A percentile compares a stretch with the other conserved stretches of the same genome.
phyloP scores from a whole-genome alignment of 805 yeast genomes.

The Candida maltosa region DNA sequence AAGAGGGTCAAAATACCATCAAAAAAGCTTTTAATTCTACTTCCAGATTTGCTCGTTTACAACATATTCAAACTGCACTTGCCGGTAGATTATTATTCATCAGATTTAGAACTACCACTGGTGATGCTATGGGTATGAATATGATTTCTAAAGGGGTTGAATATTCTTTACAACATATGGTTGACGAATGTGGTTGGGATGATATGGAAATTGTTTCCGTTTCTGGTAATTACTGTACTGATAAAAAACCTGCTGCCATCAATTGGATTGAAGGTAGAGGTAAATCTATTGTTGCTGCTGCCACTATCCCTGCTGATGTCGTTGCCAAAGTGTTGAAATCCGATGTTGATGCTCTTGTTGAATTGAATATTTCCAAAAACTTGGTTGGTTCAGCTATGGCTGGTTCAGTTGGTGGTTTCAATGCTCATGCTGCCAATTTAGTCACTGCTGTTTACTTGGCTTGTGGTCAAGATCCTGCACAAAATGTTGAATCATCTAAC shows the following conservation, averaged over 20 bases:
- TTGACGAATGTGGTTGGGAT: constrained; percentile 82
- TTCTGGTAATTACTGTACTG: constrained; percentile 97
- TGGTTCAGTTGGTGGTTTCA: constrained; percentile 96
- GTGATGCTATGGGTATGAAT: constrained; percentile 99
- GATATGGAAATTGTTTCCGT: constrained; percentile 93
- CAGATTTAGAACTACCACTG: constrained; percentile 97
- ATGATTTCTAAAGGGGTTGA: constrained; percentile 99
- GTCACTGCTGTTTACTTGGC: constrained; percentile 94
- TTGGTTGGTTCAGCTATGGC: constrained; percentile 98
- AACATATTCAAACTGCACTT: constrained; percentile 84
- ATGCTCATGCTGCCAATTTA: constrained; percentile 96
- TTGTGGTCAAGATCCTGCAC: constrained; percentile 99
- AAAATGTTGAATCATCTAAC: constrained; percentile 94
- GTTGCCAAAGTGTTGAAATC: constrained; percentile 85
- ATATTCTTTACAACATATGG: constrained; percentile 77
- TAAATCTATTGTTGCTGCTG: constrained; percentile 95
- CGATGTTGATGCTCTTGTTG: constrained; percentile 88
- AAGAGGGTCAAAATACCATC: constrained; percentile 79
- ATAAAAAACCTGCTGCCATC: constrained; percentile 95
- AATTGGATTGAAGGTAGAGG: constrained; percentile 99
- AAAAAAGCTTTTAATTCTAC: constrained; percentile 94
- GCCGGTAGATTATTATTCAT: constrained; percentile 89
- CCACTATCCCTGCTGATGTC: constrained; percentile 77
- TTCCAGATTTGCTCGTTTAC: constrained; percentile 93
- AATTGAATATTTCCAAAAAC: constrained; percentile 84